Conservation (phyloP, 306 rosid genomes). For the Prunus persica region Prunus_persica_NCBIv2 NC_034010.1:14138501-14139000, state of each 20-base stretch:
- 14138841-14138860: conserved; percentile 45
- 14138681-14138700: conserved; percentile 34
- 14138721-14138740: conserved; percentile 39
- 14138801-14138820: conserved; percentile 20
- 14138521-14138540: not conserved
- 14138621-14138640: conserved; percentile 10
- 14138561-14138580: conserved; percentile 25
- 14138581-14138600: conserved; percentile 34
- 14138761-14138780: conserved; percentile 18
- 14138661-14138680: conserved; percentile 30
- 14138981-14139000: not conserved
- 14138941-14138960: not conserved
- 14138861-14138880: conserved; percentile 11
- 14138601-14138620: conserved; percentile 19
- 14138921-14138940: conserved; percentile 15
- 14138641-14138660: conserved; percentile 22
- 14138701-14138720: conserved; percentile 7
- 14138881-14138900: conserved; percentile 19
- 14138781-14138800: conserved; percentile 22
- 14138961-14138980: conserved; percentile 2
- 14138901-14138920: conserved; percentile 50
- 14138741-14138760: conserved; percentile 30
- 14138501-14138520: conserved; percentile 7
- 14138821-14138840: conserved; percentile 3
- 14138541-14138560: conserved; percentile 11